phyloP scores from a whole-genome alignment of 495 filamentous ascomycete species.

The Aspergillus sclerotioniger region DNA sequence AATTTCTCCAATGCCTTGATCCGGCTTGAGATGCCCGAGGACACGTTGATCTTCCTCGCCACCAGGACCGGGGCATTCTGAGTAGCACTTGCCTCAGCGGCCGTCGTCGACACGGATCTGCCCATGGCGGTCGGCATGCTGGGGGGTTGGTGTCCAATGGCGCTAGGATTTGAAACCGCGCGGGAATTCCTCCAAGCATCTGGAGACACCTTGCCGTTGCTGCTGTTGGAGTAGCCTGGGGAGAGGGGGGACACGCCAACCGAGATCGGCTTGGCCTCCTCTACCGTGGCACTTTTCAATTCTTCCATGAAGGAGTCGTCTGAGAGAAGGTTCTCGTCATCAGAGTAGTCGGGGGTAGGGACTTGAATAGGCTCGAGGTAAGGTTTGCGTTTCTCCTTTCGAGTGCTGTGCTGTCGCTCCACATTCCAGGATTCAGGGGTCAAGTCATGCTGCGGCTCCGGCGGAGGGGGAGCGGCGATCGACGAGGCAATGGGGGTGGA shows the following conservation, averaged over 20 bases:
- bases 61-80: slow-evolving; percentile 36
- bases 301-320: slow-evolving; percentile 91
- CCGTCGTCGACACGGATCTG: slow-evolving; percentile 41
- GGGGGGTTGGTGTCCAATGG: slow-evolving; percentile 26
- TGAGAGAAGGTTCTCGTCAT: slow-evolving; percentile 65
- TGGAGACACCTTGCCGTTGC: slow-evolving; percentile 26
- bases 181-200: slow-evolving; percentile 47
- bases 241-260: slow-evolving; percentile 84
- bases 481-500: slow-evolving; percentile 20
- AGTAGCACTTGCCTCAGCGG: slow-evolving; percentile 26
- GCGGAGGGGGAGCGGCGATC: slow-evolving; percentile 9
- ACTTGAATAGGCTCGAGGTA: slow-evolving; percentile 56
- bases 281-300: slow-evolving; percentile 74
- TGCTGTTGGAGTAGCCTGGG: slow-evolving; percentile 53
- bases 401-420: slow-evolving; percentile 19
- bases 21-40: slow-evolving; percentile 82
- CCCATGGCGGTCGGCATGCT: slow-evolving; percentile 40
- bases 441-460: slow-evolving; percentile 19
- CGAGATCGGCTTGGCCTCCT: slow-evolving; percentile 79
- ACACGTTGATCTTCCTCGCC: slow-evolving; percentile 77
- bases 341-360: slow-evolving; percentile 54
- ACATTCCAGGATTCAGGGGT: slow-evolving; percentile 22
- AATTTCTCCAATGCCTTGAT: slow-evolving; percentile 84
- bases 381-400: slow-evolving; percentile 48
- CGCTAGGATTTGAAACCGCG: slow-evolving; percentile 49